Conservation (phyloP, 169 alveolate genomes). For the Babesia sp. region DNA sequence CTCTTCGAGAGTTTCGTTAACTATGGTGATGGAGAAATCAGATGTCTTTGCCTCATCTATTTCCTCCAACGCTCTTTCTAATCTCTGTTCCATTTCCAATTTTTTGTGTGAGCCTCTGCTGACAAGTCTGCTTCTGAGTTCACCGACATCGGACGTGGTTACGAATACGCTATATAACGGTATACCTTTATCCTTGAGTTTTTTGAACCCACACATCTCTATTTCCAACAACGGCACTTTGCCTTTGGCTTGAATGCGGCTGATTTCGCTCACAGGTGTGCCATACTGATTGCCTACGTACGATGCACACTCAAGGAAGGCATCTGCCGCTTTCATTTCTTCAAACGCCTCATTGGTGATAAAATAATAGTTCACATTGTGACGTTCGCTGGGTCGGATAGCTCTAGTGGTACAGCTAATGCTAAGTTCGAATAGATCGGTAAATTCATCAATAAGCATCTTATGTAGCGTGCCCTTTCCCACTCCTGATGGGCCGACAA, state of each 20-base stretch:
- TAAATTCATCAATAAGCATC: slow-evolving; percentile 68
- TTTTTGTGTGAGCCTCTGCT: slow-evolving; percentile 85
- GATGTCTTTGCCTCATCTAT: slow-evolving; percentile 66
- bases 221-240: slow-evolving; percentile 85
- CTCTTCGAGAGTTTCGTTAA: slow-evolving; percentile 53
- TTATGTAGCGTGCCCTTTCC: slow-evolving; percentile 87
- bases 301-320: slow-evolving; percentile 80
- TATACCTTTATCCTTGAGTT: slow-evolving; percentile 60
- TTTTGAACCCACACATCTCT: slow-evolving; percentile 85
- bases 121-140: slow-evolving; percentile 76
- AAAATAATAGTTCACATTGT: slow-evolving; percentile 84
- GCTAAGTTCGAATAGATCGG: slow-evolving; percentile 74
- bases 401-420: slow-evolving; percentile 85
- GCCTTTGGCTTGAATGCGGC: slow-evolving; percentile 66
- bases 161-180: slow-evolving; percentile 76
- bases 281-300: slow-evolving; percentile 87
- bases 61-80: slow-evolving; percentile 81
- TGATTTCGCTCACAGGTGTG: slow-evolving; percentile 74
- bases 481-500: slow-evolving; percentile 92
- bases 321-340: slow-evolving; percentile 71
- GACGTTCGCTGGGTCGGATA: slow-evolving; percentile 80
- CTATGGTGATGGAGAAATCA: slow-evolving; percentile 41
- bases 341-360: slow-evolving; percentile 80
- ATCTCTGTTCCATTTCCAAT: slow-evolving; percentile 78
- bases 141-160: slow-evolving; percentile 74